Evolutionary conservation across 2,329 filamentous ascomycete species (phyloP).

Genomic region (Atkinsonella hypoxylon): DNA sequence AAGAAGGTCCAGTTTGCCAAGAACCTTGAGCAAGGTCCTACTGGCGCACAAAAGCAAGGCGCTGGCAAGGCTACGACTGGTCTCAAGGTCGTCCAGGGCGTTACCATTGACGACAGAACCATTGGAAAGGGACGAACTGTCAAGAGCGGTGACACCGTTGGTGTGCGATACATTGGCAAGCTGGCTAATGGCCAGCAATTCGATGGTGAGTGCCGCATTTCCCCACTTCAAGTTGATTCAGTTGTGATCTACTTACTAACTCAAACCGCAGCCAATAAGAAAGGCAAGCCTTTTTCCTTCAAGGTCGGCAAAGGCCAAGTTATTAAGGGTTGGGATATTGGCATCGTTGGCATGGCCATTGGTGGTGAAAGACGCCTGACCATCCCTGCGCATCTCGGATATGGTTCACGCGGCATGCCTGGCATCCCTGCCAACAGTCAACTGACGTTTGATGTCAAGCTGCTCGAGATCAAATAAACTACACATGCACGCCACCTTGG

Average conservation of each 20-base stretch:
- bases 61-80: constrained; percentile 39
- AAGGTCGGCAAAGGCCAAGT: constrained; percentile 90
- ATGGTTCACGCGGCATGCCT: constrained; percentile 71
- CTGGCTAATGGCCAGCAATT: constrained; percentile 90
- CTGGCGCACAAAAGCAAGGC: constrained; percentile 46
- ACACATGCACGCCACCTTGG: background rate
- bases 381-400: constrained; percentile 77
- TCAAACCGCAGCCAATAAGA: constrained; percentile 70
- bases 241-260: background rate
- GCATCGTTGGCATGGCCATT: constrained; percentile 81
- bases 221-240: too few species aligned
- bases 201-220: constrained; percentile 52
- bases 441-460: constrained; percentile 83
- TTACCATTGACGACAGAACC: constrained; percentile 94
- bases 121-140: constrained; percentile 69
- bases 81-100: constrained; percentile 72
- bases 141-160: constrained; percentile 82
- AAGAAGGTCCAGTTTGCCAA: constrained; percentile 99
- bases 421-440: constrained; percentile 88
- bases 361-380: constrained; percentile 89
- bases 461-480: constrained; percentile 68
- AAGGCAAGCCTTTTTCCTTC: constrained; percentile 94
- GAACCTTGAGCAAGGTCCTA: constrained; percentile 95
- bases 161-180: constrained; percentile 98
- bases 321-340: constrained; percentile 98